Base-by-base conservation (phyloP, 164 flowering plant genomes). In the Vitis vinifera region DNA sequence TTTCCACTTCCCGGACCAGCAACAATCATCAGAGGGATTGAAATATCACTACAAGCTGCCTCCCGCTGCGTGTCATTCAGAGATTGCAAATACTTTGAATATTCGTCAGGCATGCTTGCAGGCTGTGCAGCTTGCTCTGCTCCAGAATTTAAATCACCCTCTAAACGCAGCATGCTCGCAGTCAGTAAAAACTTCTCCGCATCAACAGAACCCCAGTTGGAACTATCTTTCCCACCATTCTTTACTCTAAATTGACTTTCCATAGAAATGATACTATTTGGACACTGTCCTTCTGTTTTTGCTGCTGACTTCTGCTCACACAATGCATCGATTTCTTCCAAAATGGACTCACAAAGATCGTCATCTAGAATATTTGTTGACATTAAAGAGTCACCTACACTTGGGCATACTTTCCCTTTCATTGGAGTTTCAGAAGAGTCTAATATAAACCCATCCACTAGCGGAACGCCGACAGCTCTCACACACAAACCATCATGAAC, bases 1-100 rank as follows among this genome's bases (percentile, higher is more conserved):
- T 94, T 94, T 68, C 99, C 99, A 76, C 99, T 94, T 82, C 99
- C 99, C 19, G 99, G 99, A 72, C 99, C 99, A 78, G 99, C 99
- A 74, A 91, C 81, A 78, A 94, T 90, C 90, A 94, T 84, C 63
- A 92, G 76, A 53, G 99, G 99, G 58, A 72, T 73, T 52, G 92
- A 85, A 63, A 87, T 79, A 75, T 92, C 91, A 83, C 83, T 75
- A 73, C 90, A 91, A 63, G 97, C 97, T 27, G 99, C 99, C 73
- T 92, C 97, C 74, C 71, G 79, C 71, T 94, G 99, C 63, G 76
- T 86, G 51, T 88, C 94, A 78, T 92, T 94, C 59, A 94, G 75
- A 56, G 92, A 80, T 56, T 82, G 72, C 75, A 92, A 73, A 72
- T 87, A 94, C 57, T 83, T 80, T 17, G 73, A 70, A 75, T 82